Evolutionary conservation across 768 basidiomycete species (phyloP).

Genomic region (Paxillus involutus): DNA sequence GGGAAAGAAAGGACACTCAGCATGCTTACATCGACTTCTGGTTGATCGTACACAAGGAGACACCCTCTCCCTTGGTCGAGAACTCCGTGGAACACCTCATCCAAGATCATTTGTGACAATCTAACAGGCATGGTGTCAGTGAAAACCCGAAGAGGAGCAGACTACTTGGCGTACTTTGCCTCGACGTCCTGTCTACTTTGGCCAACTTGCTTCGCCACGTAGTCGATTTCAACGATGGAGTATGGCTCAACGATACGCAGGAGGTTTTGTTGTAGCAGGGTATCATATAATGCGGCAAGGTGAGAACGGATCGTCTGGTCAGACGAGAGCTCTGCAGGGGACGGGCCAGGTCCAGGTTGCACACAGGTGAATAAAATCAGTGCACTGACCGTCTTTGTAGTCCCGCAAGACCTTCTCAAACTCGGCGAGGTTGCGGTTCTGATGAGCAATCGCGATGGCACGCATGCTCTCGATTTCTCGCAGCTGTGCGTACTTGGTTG

Average conservation of each 20-base stretch:
- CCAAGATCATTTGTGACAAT: slow-evolving; percentile 96
- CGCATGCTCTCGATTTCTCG: slow-evolving; percentile 96
- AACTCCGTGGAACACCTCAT: slow-evolving; percentile 91
- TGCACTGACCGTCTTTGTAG: slow-evolving; percentile 69
- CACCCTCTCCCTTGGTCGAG: slow-evolving; percentile 96
- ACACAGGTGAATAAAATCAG: neutral
- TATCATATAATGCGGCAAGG: slow-evolving; percentile 92
- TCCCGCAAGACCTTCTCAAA: slow-evolving; percentile 88
- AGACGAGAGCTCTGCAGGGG: slow-evolving; percentile 76
- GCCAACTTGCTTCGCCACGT: slow-evolving; percentile 84
- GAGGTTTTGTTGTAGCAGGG: slow-evolving; percentile 92
- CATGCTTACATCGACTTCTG: slow-evolving; percentile 74
- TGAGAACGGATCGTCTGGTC: slow-evolving; percentile 96
- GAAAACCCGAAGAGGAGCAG: neutral
- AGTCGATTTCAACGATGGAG: slow-evolving; percentile 84
- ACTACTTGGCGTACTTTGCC: slow-evolving; percentile 63
- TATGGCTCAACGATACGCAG: slow-evolving; percentile 96
- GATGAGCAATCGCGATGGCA: slow-evolving; percentile 91
- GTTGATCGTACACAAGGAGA: slow-evolving; percentile 86
- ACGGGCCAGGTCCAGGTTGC: neutral
- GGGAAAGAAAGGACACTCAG: neutral
- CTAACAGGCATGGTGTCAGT: slow-evolving; percentile 38
- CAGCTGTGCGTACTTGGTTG: slow-evolving; percentile 81
- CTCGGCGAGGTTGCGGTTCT: slow-evolving; percentile 83
- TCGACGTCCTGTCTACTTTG: slow-evolving; percentile 89